Evolutionary conservation across 306 rosid genomes (phyloP).

Genomic region (barrel medic (Medicago truncatula)): DNA sequence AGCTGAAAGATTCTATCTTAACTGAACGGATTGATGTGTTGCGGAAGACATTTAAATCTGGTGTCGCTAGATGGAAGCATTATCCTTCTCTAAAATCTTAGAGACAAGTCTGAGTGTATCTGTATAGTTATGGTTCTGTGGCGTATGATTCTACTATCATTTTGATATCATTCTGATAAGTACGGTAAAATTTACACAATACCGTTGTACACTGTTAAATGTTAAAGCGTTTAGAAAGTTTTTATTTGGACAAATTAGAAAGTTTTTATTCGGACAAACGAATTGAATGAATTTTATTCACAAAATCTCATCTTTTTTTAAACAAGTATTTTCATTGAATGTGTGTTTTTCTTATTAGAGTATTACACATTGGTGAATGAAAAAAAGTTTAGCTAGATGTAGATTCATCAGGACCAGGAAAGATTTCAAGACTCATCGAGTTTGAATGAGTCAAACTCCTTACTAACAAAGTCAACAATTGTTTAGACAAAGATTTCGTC

Average conservation of each 20-base stretch:
- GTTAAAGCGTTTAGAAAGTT: conserved; percentile 11
- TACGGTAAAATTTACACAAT: conserved; percentile 5
- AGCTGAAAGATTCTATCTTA: conserved; percentile 60
- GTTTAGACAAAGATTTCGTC: too few relatives aligned
- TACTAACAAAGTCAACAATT: too few relatives aligned
- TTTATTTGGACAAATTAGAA: neutral
- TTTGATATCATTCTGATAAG: conserved; percentile 28
- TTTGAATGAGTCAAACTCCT: too few relatives aligned
- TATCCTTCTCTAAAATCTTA: conserved; percentile 67
- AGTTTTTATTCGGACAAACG: neutral
- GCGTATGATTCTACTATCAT: conserved; percentile 8
- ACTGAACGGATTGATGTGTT: conserved; percentile 70
- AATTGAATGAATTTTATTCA: neutral
- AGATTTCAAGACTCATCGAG: too few relatives aligned
- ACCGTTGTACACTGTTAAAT: neutral
- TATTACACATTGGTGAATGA: too few relatives aligned
- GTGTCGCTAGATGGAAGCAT: conserved; percentile 81
- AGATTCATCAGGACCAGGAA: too few relatives aligned
- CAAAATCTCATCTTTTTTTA: neutral
- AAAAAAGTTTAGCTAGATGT: too few relatives aligned
- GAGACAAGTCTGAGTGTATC: conserved; percentile 36
- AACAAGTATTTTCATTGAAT: too few relatives aligned
- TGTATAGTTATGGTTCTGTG: conserved; percentile 35
- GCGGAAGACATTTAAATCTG: conserved; percentile 58
- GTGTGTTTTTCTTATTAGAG: too few relatives aligned